Evolutionary conservation across 108 stramenopile species (phyloP).

Genomic region (Thalassiosira profunda): DNA sequence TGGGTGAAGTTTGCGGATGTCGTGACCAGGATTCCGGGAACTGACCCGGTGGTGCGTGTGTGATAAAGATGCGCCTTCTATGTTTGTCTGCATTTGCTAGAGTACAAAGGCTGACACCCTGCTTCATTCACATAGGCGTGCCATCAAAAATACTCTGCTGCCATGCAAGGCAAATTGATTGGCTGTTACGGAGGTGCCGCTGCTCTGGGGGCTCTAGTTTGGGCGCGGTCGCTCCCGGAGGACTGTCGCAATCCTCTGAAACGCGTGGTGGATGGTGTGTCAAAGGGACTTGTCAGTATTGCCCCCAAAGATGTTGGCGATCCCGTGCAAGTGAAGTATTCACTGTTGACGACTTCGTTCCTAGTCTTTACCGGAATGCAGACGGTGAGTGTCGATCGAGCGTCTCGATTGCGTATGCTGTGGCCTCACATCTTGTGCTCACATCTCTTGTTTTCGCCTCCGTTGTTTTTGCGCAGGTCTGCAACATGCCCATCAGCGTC

Average conservation of each 20-base stretch:
- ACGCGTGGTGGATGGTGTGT: slow-evolving; percentile 4
- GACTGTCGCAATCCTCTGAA: not conserved
- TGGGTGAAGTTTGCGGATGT: slow-evolving; percentile 18
- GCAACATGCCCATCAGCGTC: slow-evolving; percentile 7
- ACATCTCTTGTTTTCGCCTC: too few relatives aligned
- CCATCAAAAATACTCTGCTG: slow-evolving; percentile 8
- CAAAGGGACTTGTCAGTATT: slow-evolving; percentile 1
- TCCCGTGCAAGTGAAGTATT: slow-evolving; percentile 35
- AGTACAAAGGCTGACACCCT: too few relatives aligned
- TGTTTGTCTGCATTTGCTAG: too few relatives aligned
- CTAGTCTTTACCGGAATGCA: slow-evolving; percentile 21
- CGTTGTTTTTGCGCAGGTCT: too few relatives aligned
- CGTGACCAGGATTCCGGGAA: slow-evolving; percentile 21
- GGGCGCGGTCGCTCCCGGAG: slow-evolving; percentile 2
- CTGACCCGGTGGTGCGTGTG: slow-evolving; percentile 6
- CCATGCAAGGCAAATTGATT: slow-evolving; percentile 11
- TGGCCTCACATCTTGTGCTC: too few relatives aligned
- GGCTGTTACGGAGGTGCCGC: not conserved
- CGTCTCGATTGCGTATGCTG: too few relatives aligned
- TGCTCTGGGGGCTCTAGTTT: not conserved
- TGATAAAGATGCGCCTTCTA: too few relatives aligned
- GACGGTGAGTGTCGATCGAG: too few relatives aligned
- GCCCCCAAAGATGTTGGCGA: slow-evolving; percentile 10
- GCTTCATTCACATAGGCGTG: too few relatives aligned
- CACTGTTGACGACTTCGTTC: slow-evolving; percentile 9